A percentile compares a stretch with the other conserved stretches of the same genome.
phyloP scores from a whole-genome alignment of 495 filamentous ascomycete species.

The Paragyromitra xinjiangensis region DNA sequence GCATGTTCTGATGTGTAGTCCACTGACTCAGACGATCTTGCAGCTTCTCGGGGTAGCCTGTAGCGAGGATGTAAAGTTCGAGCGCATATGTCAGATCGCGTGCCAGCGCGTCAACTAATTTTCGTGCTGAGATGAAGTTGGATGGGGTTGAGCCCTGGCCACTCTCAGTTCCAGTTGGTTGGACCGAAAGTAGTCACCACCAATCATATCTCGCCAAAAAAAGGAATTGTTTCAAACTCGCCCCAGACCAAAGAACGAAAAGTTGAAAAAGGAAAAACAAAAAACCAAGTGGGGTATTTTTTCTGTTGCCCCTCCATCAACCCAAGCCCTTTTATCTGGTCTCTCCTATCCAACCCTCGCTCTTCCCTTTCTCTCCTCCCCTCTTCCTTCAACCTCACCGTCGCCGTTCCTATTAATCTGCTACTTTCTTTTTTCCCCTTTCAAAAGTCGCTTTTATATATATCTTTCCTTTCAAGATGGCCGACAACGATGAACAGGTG shows the following conservation, averaged over 20 bases:
- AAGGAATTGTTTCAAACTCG: conserved; percentile 33
- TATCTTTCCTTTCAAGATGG: conserved; percentile 62
- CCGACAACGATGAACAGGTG: conserved; percentile 70
- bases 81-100: conserved; percentile 12
- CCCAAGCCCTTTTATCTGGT: conserved; percentile 53
- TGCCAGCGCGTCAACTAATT: conserved; percentile 12
- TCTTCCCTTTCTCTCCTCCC: conserved; percentile 50
- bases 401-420: conserved; percentile 38
- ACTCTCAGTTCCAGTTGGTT: neutral
- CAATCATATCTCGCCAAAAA: conserved; percentile 46
- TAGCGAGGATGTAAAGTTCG: conserved; percentile 7
- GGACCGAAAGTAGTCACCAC: conserved; percentile 46
- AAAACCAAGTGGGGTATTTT: conserved; percentile 54
- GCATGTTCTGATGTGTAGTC: conserved; percentile 27
- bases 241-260: conserved; percentile 25
- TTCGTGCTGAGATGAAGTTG: neutral
- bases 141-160: conserved; percentile 48
- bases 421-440: conserved; percentile 50
- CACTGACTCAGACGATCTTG: neutral
- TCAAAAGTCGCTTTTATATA: conserved; percentile 57
- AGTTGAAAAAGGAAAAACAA: conserved; percentile 45
- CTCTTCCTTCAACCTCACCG: conserved; percentile 38
- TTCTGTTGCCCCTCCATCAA: conserved; percentile 55
- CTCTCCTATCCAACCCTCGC: conserved; percentile 54
- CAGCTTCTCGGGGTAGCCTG: neutral